phyloP scores from a whole-genome alignment of 176 grass and related monocot species.

The Phragmites australis region DNA sequence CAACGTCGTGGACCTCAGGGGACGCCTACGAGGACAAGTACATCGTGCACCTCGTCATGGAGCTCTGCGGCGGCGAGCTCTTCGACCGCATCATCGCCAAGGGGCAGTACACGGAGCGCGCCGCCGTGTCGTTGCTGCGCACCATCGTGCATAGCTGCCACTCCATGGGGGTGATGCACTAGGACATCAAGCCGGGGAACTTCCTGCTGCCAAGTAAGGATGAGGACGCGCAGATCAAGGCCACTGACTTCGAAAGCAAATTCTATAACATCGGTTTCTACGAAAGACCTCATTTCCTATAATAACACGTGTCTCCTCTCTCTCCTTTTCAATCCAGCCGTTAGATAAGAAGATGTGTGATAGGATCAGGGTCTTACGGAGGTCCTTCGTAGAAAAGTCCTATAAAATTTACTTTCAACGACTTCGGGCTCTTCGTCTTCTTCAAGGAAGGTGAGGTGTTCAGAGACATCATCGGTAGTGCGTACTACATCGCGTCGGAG shows the following conservation, averaged over 20 bases:
- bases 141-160: slow-evolving; percentile 67
- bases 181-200: slow-evolving; percentile 89
- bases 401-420: too few species aligned
- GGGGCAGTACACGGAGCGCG: slow-evolving; percentile 83
- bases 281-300: too few species aligned
- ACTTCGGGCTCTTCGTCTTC: slow-evolving; percentile 90
- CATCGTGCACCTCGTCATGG: slow-evolving; percentile 84
- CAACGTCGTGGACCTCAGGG: slow-evolving; percentile 62
- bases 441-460: slow-evolving; percentile 69
- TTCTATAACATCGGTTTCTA: too few species aligned
- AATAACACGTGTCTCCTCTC: too few species aligned
- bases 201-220: slow-evolving; percentile 61
- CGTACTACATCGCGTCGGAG: slow-evolving; percentile 84
- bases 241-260: slow-evolving; percentile 94
- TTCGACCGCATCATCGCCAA: slow-evolving; percentile 81
- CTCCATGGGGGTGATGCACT: slow-evolving; percentile 82
- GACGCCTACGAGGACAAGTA: slow-evolving; percentile 84
- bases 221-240: slow-evolving; percentile 66
- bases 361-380: too few species aligned
- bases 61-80: slow-evolving; percentile 91
- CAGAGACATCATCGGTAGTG: slow-evolving; percentile 76
- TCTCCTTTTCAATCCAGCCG: too few species aligned
- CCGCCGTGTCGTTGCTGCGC: slow-evolving; percentile 52
- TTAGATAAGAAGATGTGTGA: too few species aligned
- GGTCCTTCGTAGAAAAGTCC: too few species aligned